These are phyloP conservation scores for Lenwebbia sp. DNA, from an alignment of 345 rosid genomes.

Conservation along the genomic window DNA sequence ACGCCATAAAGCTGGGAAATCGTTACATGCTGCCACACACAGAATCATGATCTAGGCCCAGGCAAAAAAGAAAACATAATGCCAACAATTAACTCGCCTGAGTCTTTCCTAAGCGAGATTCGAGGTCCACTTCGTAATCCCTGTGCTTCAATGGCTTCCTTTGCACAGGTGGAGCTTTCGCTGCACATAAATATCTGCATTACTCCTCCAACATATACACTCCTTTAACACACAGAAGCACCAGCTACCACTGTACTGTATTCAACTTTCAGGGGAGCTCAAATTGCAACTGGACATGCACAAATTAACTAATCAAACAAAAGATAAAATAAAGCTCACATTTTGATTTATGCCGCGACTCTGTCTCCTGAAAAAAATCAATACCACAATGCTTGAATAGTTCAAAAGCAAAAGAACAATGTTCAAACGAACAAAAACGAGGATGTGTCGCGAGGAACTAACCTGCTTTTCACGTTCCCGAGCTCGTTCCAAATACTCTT, in stretches of 20 bases:
- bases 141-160: conserved; percentile 97
- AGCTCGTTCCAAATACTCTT: conserved; percentile 75
- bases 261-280: not conserved
- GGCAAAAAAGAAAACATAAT: not conserved
- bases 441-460: not conserved
- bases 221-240: not conserved
- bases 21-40: not conserved
- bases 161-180: conserved; percentile 86
- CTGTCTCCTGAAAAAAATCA: conserved; percentile 45
- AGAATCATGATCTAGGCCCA: not conserved
- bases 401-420: not conserved
- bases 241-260: not conserved
- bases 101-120: conserved; percentile 92
- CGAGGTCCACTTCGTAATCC: conserved; percentile 92
- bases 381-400: not conserved
- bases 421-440: not conserved
- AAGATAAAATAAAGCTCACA: conserved; percentile 21
- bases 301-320: not conserved
- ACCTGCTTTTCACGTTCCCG: conserved; percentile 90
- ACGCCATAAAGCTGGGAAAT: not conserved
- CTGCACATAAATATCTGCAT: conserved; percentile 19
- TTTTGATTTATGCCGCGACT: conserved; percentile 51
- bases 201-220: not conserved
- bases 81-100: conserved; percentile 32
- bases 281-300: not conserved